A percentile compares a stretch with the other conserved stretches of the same genome.
Conservation (phyloP, 768 basidiomycete genomes). For the Lyophyllum atratum region DNA sequence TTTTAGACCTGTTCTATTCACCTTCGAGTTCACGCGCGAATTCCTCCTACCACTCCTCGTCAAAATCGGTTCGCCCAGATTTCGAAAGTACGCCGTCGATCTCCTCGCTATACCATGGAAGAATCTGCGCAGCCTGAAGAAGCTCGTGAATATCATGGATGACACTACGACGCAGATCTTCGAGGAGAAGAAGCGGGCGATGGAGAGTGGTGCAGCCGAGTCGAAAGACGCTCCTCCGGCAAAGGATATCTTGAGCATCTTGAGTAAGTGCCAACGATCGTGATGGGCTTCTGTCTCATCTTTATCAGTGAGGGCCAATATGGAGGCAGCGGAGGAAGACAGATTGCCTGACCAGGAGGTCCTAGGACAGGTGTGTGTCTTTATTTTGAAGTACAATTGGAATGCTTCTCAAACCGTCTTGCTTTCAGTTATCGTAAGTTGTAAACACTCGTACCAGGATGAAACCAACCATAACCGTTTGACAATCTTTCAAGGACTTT, state of each 20-base stretch:
- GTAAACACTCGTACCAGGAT: background rate
- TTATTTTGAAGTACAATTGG: background rate
- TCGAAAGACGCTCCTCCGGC: constrained; percentile 31
- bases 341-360: constrained; percentile 34
- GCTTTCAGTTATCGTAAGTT: constrained; percentile 11
- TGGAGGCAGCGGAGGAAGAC: constrained; percentile 29
- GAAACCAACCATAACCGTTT: background rate
- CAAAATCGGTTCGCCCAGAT: constrained; percentile 30
- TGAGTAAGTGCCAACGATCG: constrained; percentile 16
- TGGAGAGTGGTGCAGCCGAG: constrained; percentile 25
- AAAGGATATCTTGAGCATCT: constrained; percentile 32
- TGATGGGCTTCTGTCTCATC: background rate
- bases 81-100: constrained; percentile 34
- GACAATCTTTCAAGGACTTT: constrained; percentile 23
- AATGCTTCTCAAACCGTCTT: background rate
- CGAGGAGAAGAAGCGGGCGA: constrained; percentile 32
- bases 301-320: constrained; percentile 34
- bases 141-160: constrained; percentile 36
- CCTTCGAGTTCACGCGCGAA: constrained; percentile 17
- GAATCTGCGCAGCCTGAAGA: constrained; percentile 25
- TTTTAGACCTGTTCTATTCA: constrained; percentile 7
- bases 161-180: constrained; percentile 32
- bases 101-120: constrained; percentile 23
- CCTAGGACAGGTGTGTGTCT: constrained; percentile 30
- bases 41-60: constrained; percentile 28